Evolutionary conservation across 441 rosid genomes (phyloP), one percentile per base, ranked within the genome.

Genomic region (Bruguiera hainesii): DNA sequence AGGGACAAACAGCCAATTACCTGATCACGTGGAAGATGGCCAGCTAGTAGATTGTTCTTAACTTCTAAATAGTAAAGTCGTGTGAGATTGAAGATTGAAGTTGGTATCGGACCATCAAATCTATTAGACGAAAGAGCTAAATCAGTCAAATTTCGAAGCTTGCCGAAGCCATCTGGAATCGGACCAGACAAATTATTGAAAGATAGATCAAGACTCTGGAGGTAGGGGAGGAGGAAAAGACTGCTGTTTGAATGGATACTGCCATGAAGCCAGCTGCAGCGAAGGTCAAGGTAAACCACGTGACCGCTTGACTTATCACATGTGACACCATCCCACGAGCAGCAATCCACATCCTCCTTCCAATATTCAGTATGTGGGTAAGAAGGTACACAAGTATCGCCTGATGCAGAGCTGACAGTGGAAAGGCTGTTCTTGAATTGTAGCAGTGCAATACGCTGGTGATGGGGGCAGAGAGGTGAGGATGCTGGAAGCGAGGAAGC

Each of bases 231-330:
- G 35, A 4, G n/a, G 37, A 62, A 69, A 63, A 60, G 63, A 20
- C 23, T 28, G 63, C 20, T 60, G 20, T 60, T 60, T 4, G 63
- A 35, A 31, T 29, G 35, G 4, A 69, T 50, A 25, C 28, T 46
- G 16, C 69, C 76, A 16, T 31, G 18, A 51, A 73, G 77, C 33
- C 51, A 15, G 20, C 77, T 74, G 6, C 53, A 58, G 31, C 64
- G 53, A 15, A 74, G 73, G 16, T 64, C 48, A 30, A 69, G 73
- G 26, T 30, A 48, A 3, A 25, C 46, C 4, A 70, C 71, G 65
- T 74, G 53, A 6, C 70, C 70, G 0, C 56, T 57, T 51, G 42
- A 6, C 1, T 3, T 19, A n/a, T 67, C 63, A 26, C 70, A 67
- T 16, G 13, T 42, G 10, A 65, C 51, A 0, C 69, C 69, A 65